These are phyloP conservation scores for Trichoderma breve DNA, from an alignment of 2,329 filamentous ascomycete species.

Conservation along the genomic window DNA sequence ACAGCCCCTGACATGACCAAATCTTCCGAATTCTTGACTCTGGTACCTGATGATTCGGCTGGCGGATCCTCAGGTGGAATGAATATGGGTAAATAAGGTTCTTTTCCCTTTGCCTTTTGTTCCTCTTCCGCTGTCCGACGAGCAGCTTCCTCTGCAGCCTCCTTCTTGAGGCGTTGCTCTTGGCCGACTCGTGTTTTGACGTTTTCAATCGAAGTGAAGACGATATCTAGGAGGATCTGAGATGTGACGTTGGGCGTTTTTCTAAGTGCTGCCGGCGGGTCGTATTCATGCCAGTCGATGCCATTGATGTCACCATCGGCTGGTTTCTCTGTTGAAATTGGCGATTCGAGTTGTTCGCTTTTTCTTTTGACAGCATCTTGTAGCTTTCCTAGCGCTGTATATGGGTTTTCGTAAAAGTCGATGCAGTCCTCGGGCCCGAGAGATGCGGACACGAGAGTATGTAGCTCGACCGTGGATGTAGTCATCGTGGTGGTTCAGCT, in stretches of 20 bases:
- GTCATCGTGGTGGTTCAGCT: neutral
- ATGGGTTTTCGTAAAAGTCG: conserved; percentile 32
- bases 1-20: neutral
- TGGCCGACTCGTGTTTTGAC: conserved; percentile 39
- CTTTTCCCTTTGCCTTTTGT: conserved; percentile 32
- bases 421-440: conserved; percentile 33
- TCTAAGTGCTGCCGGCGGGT: conserved; percentile 44
- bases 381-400: conserved; percentile 26
- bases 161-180: conserved; percentile 30
- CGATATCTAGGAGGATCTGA: conserved; percentile 41
- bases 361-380: conserved; percentile 28
- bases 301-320: conserved; percentile 28
- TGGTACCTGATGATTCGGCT: neutral
- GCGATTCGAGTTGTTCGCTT: conserved; percentile 22
- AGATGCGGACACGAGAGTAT: conserved; percentile 29
- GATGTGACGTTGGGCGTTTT: conserved; percentile 39
- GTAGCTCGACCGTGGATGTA: conserved; percentile 1
- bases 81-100: conserved; percentile 38
- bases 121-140: conserved; percentile 25
- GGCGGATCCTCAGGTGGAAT: conserved; percentile 25
- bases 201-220: conserved; percentile 46
- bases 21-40: neutral
- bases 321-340: conserved; percentile 28
- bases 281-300: conserved; percentile 47
- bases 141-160: conserved; percentile 29